These are phyloP conservation scores for Medicago arabica DNA, from an alignment of 306 rosid genomes.

Conservation along the genomic window DNA sequence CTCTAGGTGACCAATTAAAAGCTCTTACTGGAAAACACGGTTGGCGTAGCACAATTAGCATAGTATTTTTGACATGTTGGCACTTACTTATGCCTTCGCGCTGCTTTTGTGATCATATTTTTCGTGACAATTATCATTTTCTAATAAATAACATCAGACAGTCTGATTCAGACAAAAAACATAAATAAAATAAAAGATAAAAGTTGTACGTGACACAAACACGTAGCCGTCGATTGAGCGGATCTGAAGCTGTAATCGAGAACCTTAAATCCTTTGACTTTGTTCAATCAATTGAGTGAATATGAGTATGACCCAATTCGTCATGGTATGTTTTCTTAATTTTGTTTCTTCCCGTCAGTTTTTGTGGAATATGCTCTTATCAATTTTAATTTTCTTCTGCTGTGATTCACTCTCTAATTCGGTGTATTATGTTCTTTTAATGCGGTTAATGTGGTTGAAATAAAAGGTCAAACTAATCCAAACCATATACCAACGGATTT, in stretches of 20 bases:
- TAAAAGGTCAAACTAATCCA: constrained; percentile 2
- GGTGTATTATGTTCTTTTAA: neutral
- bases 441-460: neutral
- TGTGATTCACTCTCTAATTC: neutral
- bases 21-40: too few relatives aligned
- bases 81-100: too few relatives aligned
- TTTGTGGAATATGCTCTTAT: neutral
- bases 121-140: too few relatives aligned
- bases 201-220: too few relatives aligned
- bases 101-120: too few relatives aligned
- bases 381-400: neutral
- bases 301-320: neutral
- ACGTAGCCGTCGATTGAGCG: too few relatives aligned
- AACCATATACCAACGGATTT: neutral
- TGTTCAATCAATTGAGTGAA: neutral
- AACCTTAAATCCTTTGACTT: constrained; percentile 1
- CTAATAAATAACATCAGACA: too few relatives aligned
- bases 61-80: too few relatives aligned
- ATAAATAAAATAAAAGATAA: too few relatives aligned
- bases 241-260: neutral
- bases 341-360: neutral
- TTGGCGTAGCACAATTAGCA: too few relatives aligned
- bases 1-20: too few relatives aligned
- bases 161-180: too few relatives aligned
- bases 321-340: neutral